Evolutionary conservation across 179 eudicot genomes (phyloP).

Genomic region (Corrigiola litoralis): DNA sequence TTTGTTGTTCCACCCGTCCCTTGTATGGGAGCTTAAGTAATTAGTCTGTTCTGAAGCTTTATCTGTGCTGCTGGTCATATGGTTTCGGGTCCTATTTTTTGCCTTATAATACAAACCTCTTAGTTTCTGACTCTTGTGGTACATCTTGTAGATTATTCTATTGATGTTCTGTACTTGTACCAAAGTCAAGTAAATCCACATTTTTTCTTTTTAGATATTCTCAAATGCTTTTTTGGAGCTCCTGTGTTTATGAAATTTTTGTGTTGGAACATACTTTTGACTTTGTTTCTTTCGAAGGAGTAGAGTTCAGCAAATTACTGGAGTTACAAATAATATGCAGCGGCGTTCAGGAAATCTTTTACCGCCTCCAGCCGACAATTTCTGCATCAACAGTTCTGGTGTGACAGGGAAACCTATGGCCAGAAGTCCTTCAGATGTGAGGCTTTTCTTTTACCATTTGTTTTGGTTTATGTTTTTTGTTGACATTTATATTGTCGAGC

Average conservation of each 20-base stretch:
- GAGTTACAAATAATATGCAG: conserved; percentile 52
- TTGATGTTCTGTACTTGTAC: too few relatives aligned
- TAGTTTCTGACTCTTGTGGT: too few relatives aligned
- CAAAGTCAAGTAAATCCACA: too few relatives aligned
- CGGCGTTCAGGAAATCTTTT: conserved; percentile 62
- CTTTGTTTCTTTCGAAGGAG: conserved; percentile 23
- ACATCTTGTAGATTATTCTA: too few relatives aligned
- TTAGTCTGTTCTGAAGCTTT: too few relatives aligned
- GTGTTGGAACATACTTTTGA: neutral
- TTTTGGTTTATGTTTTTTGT: neutral
- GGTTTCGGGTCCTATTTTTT: too few relatives aligned
- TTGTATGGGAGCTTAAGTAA: neutral
- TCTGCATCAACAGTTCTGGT: conserved; percentile 29
- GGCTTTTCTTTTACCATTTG: conserved; percentile 11
- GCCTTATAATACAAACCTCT: too few relatives aligned
- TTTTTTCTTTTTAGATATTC: too few relatives aligned
- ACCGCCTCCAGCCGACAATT: conserved; percentile 72
- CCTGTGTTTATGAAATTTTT: neutral
- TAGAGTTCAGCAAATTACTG: conserved; percentile 91
- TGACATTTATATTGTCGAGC: neutral
- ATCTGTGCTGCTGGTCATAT: too few relatives aligned
- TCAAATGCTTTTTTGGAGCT: neutral
- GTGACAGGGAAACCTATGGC: conserved; percentile 33
- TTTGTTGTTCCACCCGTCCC: neutral
- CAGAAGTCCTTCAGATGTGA: conserved; percentile 47